phyloP scores from a whole-genome alignment of 2,329 filamentous ascomycete genomes.

The Biscogniauxia marginata region DNA sequence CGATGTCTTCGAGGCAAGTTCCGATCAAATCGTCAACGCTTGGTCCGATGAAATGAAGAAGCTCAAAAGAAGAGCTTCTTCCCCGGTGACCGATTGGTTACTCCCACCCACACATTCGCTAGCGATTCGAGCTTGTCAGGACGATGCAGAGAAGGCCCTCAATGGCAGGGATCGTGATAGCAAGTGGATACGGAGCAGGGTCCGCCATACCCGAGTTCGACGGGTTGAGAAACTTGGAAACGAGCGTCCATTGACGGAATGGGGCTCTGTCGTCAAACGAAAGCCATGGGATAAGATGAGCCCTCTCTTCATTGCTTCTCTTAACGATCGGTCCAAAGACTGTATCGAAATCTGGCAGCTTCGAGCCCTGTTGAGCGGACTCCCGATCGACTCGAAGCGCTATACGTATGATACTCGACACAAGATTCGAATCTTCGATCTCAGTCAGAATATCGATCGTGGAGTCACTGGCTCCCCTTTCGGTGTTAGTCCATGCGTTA shows the following conservation, averaged over 20 bases:
- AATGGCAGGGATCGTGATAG: constrained; percentile 31
- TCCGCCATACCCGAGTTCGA: constrained; percentile 59
- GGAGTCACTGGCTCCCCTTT: constrained; percentile 44
- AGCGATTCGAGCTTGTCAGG: constrained; percentile 50
- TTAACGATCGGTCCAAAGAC: constrained; percentile 63
- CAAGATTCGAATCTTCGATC: constrained; percentile 54
- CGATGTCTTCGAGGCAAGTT: constrained; percentile 29
- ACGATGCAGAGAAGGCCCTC: constrained; percentile 39
- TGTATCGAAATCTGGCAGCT: constrained; percentile 63
- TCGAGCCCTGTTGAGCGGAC: constrained; percentile 42
- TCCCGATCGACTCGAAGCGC: not conserved
- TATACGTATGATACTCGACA: constrained; percentile 47
- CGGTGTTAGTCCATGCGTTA: constrained; percentile 66
- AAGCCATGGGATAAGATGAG: constrained; percentile 29
- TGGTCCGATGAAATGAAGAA: constrained; percentile 47
- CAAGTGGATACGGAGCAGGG: constrained; percentile 57
- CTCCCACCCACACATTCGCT: constrained; percentile 53
- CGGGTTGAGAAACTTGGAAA: constrained; percentile 49
- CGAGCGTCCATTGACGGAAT: constrained; percentile 57
- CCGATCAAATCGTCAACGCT: constrained; percentile 26
- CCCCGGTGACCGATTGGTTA: constrained; percentile 61
- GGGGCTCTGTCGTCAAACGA: constrained; percentile 52
- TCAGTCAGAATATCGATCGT: constrained; percentile 73
- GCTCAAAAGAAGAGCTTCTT: constrained; percentile 58
- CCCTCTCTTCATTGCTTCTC: constrained; percentile 37